Evolutionary conservation across 1,284 basidiomycete genomes (phyloP).

Genomic region (Pascua sp.): DNA sequence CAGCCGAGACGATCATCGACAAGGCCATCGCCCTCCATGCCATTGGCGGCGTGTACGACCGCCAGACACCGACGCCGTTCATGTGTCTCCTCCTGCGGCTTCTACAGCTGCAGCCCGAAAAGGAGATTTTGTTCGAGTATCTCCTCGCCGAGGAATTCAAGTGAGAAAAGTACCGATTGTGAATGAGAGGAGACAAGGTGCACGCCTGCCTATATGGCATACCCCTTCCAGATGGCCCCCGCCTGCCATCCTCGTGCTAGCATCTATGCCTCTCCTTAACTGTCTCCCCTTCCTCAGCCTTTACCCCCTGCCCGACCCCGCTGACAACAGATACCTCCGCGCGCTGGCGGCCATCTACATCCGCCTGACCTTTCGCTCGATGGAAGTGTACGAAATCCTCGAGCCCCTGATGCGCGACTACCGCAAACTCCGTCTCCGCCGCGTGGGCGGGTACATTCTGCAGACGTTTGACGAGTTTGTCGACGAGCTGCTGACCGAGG

Average conservation of each 20-base stretch:
- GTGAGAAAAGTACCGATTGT: conserved; percentile 57
- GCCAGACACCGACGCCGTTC: conserved; percentile 87
- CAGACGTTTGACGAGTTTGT: conserved; percentile 91
- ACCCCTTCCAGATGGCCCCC: not conserved
- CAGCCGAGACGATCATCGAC: conserved; percentile 89
- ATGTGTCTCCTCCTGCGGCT: conserved; percentile 88
- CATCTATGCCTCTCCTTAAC: not conserved
- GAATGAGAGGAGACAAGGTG: not conserved
- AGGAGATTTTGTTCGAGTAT: conserved; percentile 93
- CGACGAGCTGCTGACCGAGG: conserved; percentile 77
- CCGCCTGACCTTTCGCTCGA: conserved; percentile 84
- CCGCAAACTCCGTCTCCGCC: conserved; percentile 76
- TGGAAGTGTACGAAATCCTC: conserved; percentile 86
- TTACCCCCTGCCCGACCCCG: too few relatives aligned
- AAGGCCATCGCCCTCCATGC: conserved; percentile 76
- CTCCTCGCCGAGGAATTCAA: conserved; percentile 95
- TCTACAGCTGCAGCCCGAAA: conserved; percentile 94
- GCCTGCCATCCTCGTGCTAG: not conserved
- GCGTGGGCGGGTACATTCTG: conserved; percentile 73
- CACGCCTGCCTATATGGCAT: not conserved
- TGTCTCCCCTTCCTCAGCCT: not conserved
- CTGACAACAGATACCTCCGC: conserved; percentile 70
- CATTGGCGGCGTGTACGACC: conserved; percentile 86
- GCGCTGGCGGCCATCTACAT: conserved; percentile 93
- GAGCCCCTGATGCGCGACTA: conserved; percentile 94